Evolutionary conservation across 352 stramenopile genomes (phyloP), one percentile per base, ranked within the genome.

Genomic region (Globisporangium radiosum): DNA sequence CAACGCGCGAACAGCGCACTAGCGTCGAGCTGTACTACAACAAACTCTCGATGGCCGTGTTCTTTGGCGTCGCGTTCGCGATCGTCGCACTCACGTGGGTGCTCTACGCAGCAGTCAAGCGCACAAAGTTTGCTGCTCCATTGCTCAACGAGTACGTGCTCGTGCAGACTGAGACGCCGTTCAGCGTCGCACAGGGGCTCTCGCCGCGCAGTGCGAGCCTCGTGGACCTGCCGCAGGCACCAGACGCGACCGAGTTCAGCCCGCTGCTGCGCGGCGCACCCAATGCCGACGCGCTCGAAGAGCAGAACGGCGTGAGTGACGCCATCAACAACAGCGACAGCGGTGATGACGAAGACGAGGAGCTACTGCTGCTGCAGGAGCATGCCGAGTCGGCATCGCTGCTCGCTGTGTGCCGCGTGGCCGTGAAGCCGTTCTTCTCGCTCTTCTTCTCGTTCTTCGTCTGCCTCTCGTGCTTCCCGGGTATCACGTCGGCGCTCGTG

Each of bases 361-460:
- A 62, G 11, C 57, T 68, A 15, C 62, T 75, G 38, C 56, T 78
- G 19, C 33, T 75, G 39, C 70, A 70, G 40, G 56, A 79, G 7
- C 69, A 82, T 38, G 74, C 75, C 2, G 64, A 64, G 40, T 70
- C 74, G 2, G 72, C 76, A 2, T 73, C 74, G n/a, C 47, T 91
- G 54, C 63, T 81, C 56, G 75, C 71, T 45, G 83, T 92, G 47
- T 65, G 87, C 3, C 79, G 74, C 45, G 75, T 68, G 0, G 76
- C 83, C 6, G 76, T 79, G 47, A 91, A 90, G 49, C 81, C 84
- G 13, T 86, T 90, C 58, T 84, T 88, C 68, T 89, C 79, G 62
- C 72, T 88, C 8, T 88, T 91, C 59, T 64, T 89, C 11, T 87
- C 78, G 39, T 91, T 73, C 61, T 90, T 90, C 59, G 70, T 91